phyloP scores from a whole-genome alignment of 2,329 filamentous ascomycete genomes.

The Lasiodiplodia theobromae region DNA sequence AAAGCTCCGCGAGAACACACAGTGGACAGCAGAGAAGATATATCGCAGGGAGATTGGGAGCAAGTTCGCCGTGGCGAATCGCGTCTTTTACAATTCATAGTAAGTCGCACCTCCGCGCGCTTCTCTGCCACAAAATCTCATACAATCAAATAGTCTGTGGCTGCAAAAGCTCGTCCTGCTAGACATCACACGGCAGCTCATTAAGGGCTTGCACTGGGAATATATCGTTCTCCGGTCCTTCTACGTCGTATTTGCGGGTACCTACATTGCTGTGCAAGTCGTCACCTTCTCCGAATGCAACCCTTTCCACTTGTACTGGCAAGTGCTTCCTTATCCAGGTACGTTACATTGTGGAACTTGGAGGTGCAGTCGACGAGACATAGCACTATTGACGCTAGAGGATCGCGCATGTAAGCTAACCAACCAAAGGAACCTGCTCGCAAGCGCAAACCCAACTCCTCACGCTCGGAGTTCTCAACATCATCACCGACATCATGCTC shows the following conservation, averaged over 20 bases:
- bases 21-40: neutral
- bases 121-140: neutral
- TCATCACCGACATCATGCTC: constrained; percentile 13
- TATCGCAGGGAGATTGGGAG: constrained; percentile 11
- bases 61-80: constrained; percentile 14
- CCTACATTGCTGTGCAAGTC: constrained; percentile 15
- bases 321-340: constrained; percentile 21
- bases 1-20: neutral
- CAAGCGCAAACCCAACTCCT: constrained; percentile 15
- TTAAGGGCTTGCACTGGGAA: constrained; percentile 24
- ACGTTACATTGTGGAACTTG: neutral
- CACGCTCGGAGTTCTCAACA: constrained; percentile 6
- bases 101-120: neutral
- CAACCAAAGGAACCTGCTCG: neutral
- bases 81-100: constrained; percentile 25
- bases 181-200: constrained; percentile 14
- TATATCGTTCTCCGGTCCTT: neutral
- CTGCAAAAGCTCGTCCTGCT: constrained; percentile 16
- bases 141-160: neutral
- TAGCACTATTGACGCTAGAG: too few relatives aligned
- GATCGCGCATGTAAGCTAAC: neutral
- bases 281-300: constrained; percentile 21
- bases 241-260: neutral
- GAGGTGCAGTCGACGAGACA: too few relatives aligned
- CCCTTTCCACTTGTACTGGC: constrained; percentile 21